Conservation (phyloP, 257 asterid species). For the Gardenia jasminoides region DNA sequence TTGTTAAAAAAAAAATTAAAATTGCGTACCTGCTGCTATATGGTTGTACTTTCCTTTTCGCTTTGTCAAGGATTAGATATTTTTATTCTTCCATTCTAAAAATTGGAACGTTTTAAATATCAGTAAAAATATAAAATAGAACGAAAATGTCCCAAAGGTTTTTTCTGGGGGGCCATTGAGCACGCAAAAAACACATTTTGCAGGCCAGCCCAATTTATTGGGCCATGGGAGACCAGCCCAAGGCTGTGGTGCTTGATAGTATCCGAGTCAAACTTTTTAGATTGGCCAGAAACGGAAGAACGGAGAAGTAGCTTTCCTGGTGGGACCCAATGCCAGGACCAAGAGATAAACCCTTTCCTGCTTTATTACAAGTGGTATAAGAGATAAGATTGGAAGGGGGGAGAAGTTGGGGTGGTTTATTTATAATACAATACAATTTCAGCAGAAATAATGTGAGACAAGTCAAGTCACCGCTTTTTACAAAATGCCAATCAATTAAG, state of each 20-base stretch:
- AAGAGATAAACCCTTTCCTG: slow-evolving; percentile 11
- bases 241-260: background rate
- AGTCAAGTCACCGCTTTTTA: slow-evolving; percentile 22
- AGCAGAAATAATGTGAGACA: background rate
- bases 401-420: no score
- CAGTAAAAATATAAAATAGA: background rate
- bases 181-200: background rate
- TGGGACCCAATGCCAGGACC: slow-evolving; percentile 4
- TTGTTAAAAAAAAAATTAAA: no score
- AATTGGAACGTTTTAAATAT: no score
- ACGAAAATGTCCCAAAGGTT: background rate
- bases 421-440: background rate
- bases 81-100: no score
- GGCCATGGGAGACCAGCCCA: background rate
- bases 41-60: no score
- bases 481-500: slow-evolving; percentile 24
- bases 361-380: no score
- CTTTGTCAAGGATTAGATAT: no score
- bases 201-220: slow-evolving; percentile 1
- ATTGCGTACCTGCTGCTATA: no score
- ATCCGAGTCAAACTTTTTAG: background rate
- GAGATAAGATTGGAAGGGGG: slow-evolving; percentile 16
- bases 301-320: background rate
- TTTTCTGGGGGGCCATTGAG: background rate
- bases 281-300: background rate